phyloP scores from a whole-genome alignment of 495 filamentous ascomycete species.

The Cercophora sp. region DNA sequence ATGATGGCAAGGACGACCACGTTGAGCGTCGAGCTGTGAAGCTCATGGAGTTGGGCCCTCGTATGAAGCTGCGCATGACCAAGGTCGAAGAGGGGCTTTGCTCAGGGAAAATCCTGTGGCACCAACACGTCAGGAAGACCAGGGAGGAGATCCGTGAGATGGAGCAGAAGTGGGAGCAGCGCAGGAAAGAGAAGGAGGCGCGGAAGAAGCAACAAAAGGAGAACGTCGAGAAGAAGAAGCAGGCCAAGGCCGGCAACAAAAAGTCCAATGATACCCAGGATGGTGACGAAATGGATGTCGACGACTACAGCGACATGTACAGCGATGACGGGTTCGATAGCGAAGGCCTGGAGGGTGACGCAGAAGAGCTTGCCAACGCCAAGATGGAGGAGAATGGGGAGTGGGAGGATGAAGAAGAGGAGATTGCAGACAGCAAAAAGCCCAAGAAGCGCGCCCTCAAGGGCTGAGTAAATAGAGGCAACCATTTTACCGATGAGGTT shows the following conservation, averaged over 20 bases:
- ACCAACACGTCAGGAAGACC: conserved; percentile 85
- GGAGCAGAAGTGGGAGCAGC: conserved; percentile 75
- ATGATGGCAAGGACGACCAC: conserved; percentile 34
- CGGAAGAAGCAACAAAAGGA: conserved; percentile 76
- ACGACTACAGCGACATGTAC: conserved; percentile 45
- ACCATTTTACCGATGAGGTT: too few relatives aligned
- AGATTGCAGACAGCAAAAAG: conserved; percentile 27
- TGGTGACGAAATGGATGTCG: conserved; percentile 56
- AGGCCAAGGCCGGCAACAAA: conserved; percentile 48
- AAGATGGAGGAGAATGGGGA: conserved; percentile 50
- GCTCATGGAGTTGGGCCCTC: conserved; percentile 84
- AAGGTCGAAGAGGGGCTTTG: conserved; percentile 97
- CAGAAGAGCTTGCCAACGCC: conserved; percentile 54
- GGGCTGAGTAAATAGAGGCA: conserved; percentile 5
- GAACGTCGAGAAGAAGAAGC: conserved; percentile 81
- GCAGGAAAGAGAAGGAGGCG: conserved; percentile 74
- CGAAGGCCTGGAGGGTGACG: conserved; percentile 54
- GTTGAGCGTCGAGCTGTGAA: conserved; percentile 85
- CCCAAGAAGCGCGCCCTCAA: conserved; percentile 19
- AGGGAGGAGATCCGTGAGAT: conserved; percentile 69
- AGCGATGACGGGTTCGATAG: conserved; percentile 53
- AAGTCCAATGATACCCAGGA: conserved; percentile 51
- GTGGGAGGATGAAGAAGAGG: conserved; percentile 51
- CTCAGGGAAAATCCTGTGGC: conserved; percentile 92
- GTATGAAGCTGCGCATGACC: conserved; percentile 81